phyloP scores from a whole-genome alignment of 176 grass and related monocot species.

The Cenchrus fungigraminus region DNA sequence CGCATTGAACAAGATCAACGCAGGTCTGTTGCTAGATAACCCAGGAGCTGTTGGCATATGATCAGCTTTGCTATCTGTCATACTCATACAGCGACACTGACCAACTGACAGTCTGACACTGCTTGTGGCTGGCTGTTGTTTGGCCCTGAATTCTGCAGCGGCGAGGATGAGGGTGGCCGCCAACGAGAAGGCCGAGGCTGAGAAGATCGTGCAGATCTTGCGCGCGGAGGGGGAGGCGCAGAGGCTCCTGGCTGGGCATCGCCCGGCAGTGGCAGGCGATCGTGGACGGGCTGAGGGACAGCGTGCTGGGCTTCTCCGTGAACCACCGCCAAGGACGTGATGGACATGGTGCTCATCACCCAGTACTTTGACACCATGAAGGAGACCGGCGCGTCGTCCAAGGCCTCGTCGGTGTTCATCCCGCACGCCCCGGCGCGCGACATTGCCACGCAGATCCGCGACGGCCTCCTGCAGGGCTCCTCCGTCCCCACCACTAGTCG shows the following conservation, averaged over 20 bases:
- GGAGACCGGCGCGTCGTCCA: conserved; percentile 69
- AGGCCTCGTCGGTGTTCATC: conserved; percentile 76
- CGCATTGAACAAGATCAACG: conserved; percentile 88
- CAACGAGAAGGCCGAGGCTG: conserved; percentile 86
- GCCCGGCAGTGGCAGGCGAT: conserved; percentile 82
- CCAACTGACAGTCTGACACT: not conserved
- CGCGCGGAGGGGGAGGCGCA: conserved; percentile 69
- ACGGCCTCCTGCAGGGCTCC: conserved; percentile 66
- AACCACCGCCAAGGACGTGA: conserved; percentile 88
- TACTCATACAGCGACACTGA: not conserved
- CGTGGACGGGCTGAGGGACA: conserved; percentile 77
- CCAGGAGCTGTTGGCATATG: not conserved
- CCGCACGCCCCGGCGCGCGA: conserved; percentile 77
- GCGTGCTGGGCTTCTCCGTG: conserved; percentile 72
- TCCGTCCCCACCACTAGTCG: conserved; percentile 10
- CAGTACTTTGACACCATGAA: conserved; percentile 97
- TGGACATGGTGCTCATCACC: conserved; percentile 93
- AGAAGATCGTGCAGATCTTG: conserved; percentile 94
- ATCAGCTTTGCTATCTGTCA: not conserved
- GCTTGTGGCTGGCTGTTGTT: not conserved
- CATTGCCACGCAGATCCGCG: conserved; percentile 76
- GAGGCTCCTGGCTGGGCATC: conserved; percentile 74
- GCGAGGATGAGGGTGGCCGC: conserved; percentile 75
- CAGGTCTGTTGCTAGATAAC: conserved; percentile 45
- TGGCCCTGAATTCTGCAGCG: conserved; percentile 44